Evolutionary conservation across 768 basidiomycete species (phyloP).

Genomic region (Rhizopogon vesiculosus): DNA sequence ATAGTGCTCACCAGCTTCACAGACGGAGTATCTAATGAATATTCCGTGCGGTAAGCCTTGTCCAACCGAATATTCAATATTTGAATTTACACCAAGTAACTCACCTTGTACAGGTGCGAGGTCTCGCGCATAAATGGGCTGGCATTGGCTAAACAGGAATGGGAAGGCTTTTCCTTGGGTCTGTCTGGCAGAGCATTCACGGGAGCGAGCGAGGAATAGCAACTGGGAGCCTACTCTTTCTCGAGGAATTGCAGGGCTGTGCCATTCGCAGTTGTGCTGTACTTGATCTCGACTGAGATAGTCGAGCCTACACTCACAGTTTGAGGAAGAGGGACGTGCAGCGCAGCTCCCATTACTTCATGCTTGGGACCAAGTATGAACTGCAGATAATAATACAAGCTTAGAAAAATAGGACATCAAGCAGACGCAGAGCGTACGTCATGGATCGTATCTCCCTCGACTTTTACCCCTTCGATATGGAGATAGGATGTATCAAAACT

Average conservation of each 20-base stretch:
- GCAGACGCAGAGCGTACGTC: conserved; percentile 13
- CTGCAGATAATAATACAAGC: conserved; percentile 7
- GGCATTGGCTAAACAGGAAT: conserved; percentile 56
- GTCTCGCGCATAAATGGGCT: conserved; percentile 53
- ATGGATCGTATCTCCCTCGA: conserved; percentile 29
- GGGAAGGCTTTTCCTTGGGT: conserved; percentile 51
- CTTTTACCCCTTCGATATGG: conserved; percentile 33
- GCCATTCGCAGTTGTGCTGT: conserved; percentile 40
- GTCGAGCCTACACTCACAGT: conserved; percentile 17
- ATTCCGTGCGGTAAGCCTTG: not conserved
- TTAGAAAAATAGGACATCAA: not conserved
- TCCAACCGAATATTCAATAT: not conserved
- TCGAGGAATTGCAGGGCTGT: conserved; percentile 53
- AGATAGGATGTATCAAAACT: conserved; percentile 53
- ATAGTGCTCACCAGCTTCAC: conserved; percentile 43
- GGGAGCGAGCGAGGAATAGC: not conserved
- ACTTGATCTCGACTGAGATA: conserved; percentile 33
- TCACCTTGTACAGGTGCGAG: conserved; percentile 45
- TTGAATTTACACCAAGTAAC: not conserved
- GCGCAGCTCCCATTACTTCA: conserved; percentile 36
- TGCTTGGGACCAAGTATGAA: conserved; percentile 27
- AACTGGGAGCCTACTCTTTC: conserved; percentile 26
- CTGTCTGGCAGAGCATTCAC: conserved; percentile 27
- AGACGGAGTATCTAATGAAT: conserved; percentile 42
- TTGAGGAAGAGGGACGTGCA: conserved; percentile 29